A percentile compares a stretch with the other conserved stretches of the same genome.
phyloP scores from a whole-genome alignment of 768 basidiomycete genomes.

The Peribolospora kevripleyi region DNA sequence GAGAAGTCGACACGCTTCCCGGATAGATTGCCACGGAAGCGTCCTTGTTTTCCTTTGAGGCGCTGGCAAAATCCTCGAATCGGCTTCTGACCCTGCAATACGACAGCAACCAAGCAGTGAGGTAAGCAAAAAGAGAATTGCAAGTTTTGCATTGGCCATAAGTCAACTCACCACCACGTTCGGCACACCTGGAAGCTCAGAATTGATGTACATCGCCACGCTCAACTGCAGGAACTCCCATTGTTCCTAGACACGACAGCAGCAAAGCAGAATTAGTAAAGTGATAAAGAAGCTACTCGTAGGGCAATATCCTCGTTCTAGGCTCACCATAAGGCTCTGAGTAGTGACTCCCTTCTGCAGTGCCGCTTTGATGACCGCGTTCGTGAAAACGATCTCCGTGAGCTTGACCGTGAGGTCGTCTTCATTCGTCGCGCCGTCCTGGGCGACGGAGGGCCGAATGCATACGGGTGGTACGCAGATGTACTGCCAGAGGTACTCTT shows the following conservation, averaged over 20 bases:
- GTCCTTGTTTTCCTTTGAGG: conserved; percentile 94
- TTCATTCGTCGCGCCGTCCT: conserved; percentile 87
- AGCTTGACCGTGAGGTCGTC: conserved; percentile 95
- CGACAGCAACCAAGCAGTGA: background rate
- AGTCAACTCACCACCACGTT: conserved; percentile 7
- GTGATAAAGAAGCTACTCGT: background rate
- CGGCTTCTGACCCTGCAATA: conserved; percentile 47
- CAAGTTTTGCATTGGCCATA: background rate
- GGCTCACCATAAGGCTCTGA: conserved; percentile 56
- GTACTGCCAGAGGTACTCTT: conserved; percentile 98
- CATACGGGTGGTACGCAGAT: conserved; percentile 93
- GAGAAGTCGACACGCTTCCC: conserved; percentile 99
- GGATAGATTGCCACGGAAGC: conserved; percentile 90
- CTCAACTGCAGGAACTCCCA: conserved; percentile 92
- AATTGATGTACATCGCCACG: conserved; percentile 95
- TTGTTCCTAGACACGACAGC: conserved; percentile 41
- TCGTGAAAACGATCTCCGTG: conserved; percentile 85
- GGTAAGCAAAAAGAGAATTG: background rate
- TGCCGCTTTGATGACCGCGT: conserved; percentile 73
- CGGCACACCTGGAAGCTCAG: conserved; percentile 73
- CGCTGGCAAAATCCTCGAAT: conserved; percentile 95
- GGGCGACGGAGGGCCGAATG: conserved; percentile 87
- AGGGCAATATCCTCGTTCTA: background rate
- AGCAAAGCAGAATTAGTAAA: background rate
- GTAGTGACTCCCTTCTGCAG: conserved; percentile 69